Base-by-base conservation (phyloP, 352 stramenopile genomes). In the Phytophthora megakarya region DNA sequence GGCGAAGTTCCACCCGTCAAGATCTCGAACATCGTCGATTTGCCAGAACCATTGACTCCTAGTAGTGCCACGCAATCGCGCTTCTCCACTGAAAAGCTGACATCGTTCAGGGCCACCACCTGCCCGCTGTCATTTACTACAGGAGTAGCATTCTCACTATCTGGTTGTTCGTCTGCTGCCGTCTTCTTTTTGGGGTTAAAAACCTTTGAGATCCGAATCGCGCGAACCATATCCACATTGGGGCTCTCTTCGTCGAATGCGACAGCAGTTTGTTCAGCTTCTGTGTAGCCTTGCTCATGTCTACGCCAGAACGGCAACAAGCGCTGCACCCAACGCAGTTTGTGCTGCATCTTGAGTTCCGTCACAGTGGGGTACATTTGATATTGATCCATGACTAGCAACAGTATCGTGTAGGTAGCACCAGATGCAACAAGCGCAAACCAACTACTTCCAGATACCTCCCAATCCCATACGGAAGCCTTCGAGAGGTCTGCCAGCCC, bases 1-100 rank as follows among this genome's bases (percentile, higher is more conserved):
- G 95, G 89, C 16, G 80, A 71, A 37, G 97, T 74, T 25, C 95
- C 89, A 22, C 92, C 96, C 12, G 96, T 99, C 19, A 99, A 65
- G 48, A 99, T 97, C 55, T 93, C 85, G 59, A 99, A 98, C 45
- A 96, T 98, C 3, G 97, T 99, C 16, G 97, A 99, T 70, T 99
- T 98, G n/a, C 95, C 94, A 15, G 93, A 95, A 3, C 95, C 96
- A 69, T 98, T 99, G 40, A 97, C 88, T 3, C 96, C 96, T 13
- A 99, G 69, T 4, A 98, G 61, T 1, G 93, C 95, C 16, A 98
- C 92, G 49, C 94, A 94, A 60, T 98, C 88, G 18, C 93, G 86
- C 23, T 80, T 75, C 35, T 92, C 76, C 4, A 98, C 92, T 0
- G 75, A 74, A 39, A 98, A 89, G 57, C 76, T 92, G 8, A 98